Evolutionary conservation across 148 eudicot species (phyloP).

Genomic region (Nyssa sinensis): DNA sequence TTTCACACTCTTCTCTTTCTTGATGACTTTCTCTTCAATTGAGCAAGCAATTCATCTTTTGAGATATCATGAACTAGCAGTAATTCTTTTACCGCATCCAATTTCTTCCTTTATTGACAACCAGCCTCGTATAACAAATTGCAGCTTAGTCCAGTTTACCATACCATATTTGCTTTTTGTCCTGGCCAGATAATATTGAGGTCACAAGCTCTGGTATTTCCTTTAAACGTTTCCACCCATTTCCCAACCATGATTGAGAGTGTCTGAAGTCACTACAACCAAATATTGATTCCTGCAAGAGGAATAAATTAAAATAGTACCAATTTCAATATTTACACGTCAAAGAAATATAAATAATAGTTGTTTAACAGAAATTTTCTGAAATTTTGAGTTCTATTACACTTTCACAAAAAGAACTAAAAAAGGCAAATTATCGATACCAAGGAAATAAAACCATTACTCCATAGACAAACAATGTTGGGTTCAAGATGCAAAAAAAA

Average conservation of each 20-base stretch:
- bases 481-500: too few species aligned
- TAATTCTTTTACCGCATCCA: constrained; percentile 10
- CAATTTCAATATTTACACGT: neutral
- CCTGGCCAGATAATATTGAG: constrained; percentile 19
- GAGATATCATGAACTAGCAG: constrained; percentile 36
- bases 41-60: constrained; percentile 51
- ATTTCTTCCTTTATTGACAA: neutral
- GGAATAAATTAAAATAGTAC: neutral
- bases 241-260: constrained; percentile 77
- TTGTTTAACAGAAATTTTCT: too few species aligned
- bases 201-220: constrained; percentile 55
- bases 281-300: constrained; percentile 48
- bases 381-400: too few species aligned
- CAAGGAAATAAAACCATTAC: too few species aligned
- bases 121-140: neutral
- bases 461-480: too few species aligned
- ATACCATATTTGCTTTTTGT: constrained; percentile 1
- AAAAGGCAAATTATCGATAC: too few species aligned
- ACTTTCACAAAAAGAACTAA: too few species aligned
- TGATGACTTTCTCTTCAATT: constrained; percentile 57
- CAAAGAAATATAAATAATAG: neutral
- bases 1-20: constrained; percentile 46
- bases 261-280: constrained; percentile 45
- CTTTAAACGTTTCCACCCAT: constrained; percentile 56
- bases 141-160: constrained; percentile 7